These are phyloP conservation scores for Pulicaria dysenterica DNA, from an alignment of 129 eudicot genomes.

Conservation along the genomic window DNA sequence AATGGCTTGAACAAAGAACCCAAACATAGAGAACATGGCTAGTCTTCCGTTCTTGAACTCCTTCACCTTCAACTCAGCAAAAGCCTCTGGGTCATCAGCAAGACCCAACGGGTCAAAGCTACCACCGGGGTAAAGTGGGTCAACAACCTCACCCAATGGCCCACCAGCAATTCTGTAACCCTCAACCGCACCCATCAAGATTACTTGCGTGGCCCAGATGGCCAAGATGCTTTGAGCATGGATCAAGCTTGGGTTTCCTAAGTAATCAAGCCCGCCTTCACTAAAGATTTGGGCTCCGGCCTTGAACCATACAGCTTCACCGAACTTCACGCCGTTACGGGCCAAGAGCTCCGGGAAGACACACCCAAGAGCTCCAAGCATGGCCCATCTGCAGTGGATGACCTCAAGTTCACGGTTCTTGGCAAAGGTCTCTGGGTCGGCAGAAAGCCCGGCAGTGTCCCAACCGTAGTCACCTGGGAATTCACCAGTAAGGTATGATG, in stretches of 20 bases:
- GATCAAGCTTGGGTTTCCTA: slow-evolving; percentile 70
- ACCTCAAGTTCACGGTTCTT: slow-evolving; percentile 76
- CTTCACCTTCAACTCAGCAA: slow-evolving; percentile 74
- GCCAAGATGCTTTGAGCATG: slow-evolving; percentile 82
- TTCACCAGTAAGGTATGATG: slow-evolving; percentile 75
- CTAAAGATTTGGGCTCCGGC: slow-evolving; percentile 78
- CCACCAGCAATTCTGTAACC: slow-evolving; percentile 79
- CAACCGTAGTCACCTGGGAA: slow-evolving; percentile 79
- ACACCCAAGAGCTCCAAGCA: slow-evolving; percentile 68
- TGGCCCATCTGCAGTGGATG: slow-evolving; percentile 50
- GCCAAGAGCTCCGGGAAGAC: slow-evolving; percentile 76
- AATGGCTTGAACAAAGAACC: slow-evolving; percentile 75
- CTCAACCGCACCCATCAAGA: slow-evolving; percentile 78
- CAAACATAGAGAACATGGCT: slow-evolving; percentile 80
- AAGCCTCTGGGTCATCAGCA: slow-evolving; percentile 75
- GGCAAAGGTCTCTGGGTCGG: slow-evolving; percentile 75
- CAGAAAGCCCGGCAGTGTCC: slow-evolving; percentile 77
- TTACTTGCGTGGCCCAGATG: slow-evolving; percentile 68
- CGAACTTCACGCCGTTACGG: slow-evolving; percentile 76
- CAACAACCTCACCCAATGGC: slow-evolving; percentile 68
- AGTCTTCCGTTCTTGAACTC: slow-evolving; percentile 70
- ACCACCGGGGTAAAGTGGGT: slow-evolving; percentile 78
- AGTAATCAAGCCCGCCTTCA: slow-evolving; percentile 76
- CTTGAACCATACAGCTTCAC: slow-evolving; percentile 80
- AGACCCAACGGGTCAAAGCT: slow-evolving; percentile 76